Percentiles rank a stretch among this genome's conserved stretches.
phyloP scores from a whole-genome alignment of 306 rosid genomes.

The Comarum palustre region DNA sequence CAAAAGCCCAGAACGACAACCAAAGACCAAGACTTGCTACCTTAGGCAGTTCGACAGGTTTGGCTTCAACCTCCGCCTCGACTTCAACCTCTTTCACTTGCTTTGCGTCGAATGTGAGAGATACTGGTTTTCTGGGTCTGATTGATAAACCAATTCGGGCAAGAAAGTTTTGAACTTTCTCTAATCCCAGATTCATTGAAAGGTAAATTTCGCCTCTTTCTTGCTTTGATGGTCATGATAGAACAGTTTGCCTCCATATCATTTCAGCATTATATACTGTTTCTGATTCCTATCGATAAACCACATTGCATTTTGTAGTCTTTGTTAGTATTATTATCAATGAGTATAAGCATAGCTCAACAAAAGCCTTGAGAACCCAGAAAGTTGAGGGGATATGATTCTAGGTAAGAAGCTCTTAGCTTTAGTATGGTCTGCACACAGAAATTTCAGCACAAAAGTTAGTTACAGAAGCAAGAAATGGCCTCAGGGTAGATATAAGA shows the following conservation, averaged over 20 bases:
- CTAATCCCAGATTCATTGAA: background rate
- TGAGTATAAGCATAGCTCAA: background rate
- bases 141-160: background rate
- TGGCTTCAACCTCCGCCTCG: background rate
- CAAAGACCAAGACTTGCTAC: background rate
- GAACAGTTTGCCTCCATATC: background rate
- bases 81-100: background rate
- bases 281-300: background rate
- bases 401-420: constrained; percentile 19
- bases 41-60: background rate
- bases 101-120: background rate
- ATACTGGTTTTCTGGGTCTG: background rate
- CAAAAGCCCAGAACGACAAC: background rate
- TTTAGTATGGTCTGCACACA: constrained; percentile 13
- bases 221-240: background rate
- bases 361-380: constrained; percentile 11
- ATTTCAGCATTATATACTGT: background rate
- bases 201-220: constrained; percentile 13
- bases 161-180: background rate
- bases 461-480: constrained; percentile 2
- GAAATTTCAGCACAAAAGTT: constrained; percentile 32
- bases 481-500: constrained; percentile 2
- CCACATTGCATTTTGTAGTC: background rate
- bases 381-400: constrained; percentile 1
- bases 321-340: background rate